Conservation (phyloP, 768 basidiomycete genomes). For the Leccinum sublutescens region DNA sequence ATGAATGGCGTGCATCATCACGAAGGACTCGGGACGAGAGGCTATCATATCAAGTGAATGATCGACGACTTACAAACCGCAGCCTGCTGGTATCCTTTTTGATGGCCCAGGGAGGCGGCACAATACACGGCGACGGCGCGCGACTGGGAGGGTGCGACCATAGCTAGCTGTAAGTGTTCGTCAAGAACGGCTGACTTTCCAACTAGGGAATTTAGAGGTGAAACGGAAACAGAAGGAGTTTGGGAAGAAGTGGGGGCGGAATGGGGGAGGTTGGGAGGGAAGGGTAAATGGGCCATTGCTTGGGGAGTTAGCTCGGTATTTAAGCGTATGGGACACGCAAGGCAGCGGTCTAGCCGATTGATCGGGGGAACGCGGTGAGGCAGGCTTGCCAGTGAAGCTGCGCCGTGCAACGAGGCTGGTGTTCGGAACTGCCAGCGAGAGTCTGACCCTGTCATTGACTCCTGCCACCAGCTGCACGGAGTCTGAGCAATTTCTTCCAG, state of each 20-base stretch:
- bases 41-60: background rate
- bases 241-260: background rate
- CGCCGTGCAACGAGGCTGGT: conserved; percentile 29
- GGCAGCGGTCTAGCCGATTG: conserved; percentile 7
- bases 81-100: conserved; percentile 60
- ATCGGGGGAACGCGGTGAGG: conserved; percentile 11
- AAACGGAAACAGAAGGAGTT: background rate
- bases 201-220: background rate
- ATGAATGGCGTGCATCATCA: background rate
- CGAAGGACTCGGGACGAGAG: background rate
- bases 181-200: background rate
- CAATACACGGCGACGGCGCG: conserved; percentile 79
- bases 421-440: background rate
- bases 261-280: conserved; percentile 7
- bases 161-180: conserved; percentile 18
- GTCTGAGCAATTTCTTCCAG: background rate
- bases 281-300: conserved; percentile 13
- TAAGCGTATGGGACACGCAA: conserved; percentile 21
- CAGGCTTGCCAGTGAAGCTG: background rate
- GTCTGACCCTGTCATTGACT: background rate
- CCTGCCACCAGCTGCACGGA: background rate
- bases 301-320: conserved; percentile 15
- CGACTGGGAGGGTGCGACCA: conserved; percentile 32
- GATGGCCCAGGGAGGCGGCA: conserved; percentile 68
- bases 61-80: conserved; percentile 58